Evolutionary conservation across 192 early-diverging fungal species (phyloP), one percentile per base, ranked within the genome.

Genomic region (Backusella sp.): DNA sequence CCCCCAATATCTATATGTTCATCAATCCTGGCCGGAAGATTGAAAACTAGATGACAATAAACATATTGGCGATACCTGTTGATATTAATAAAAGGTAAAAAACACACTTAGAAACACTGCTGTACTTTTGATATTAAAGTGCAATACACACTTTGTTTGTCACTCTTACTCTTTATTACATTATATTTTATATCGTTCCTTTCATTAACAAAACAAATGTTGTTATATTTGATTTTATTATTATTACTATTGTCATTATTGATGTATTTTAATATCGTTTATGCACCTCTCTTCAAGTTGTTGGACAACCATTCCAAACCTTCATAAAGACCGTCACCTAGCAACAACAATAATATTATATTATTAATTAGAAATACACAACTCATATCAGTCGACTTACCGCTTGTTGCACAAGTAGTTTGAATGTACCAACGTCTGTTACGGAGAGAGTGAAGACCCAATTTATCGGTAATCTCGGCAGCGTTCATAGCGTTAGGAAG

Each of bases 271-370:
- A 41, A 70, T 21, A 23, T 26, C 39, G 30, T 36, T 68, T 37
- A 68, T 68, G n/a, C 12, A 70, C 46, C 21, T 62, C 73, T 76
- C 80, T 86, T 87, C 82, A 89, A 81, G 77, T 88, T 91, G 83
- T 79, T 89, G 73, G 89, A 91, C 82, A 97, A 87, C 96, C 96
- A 98, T 77, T 96, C 95, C 73, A 98, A 86, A 81, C 96, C 97
- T 85, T 99, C 96, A 84, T 96, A 97, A 68, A 99, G 91, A 80
- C 97, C 97, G 80, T 99, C 96, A 73, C 97, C 96, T 75, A 75
- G 26, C 56, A 62, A 8, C 0, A 62, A 28, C 12, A 53, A 28
- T 12, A 28, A 28, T 62, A 62, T 14, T 11, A 1, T 28, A 14
- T 23, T 56, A 14, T 62, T 21, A 12, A 62, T 26, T 4, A n/a